Conservation (phyloP, 2,329 filamentous ascomycete species). For the Sporothrix globosa region DNA sequence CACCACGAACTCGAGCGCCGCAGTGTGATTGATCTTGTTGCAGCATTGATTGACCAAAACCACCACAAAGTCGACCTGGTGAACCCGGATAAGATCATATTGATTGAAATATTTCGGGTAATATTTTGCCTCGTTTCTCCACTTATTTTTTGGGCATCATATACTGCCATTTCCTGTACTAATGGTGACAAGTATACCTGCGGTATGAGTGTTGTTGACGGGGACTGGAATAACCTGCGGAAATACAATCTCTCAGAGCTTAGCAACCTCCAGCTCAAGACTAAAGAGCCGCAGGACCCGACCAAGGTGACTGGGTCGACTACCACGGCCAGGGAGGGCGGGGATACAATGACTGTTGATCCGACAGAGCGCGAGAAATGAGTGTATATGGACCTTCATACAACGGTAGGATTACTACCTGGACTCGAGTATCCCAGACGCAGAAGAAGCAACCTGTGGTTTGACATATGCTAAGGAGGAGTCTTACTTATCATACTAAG, state of each 20-base stretch:
- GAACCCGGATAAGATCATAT: slow-evolving; percentile 74
- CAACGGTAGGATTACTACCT: not conserved
- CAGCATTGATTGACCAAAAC: slow-evolving; percentile 61
- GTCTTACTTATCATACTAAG: not conserved
- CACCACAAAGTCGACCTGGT: slow-evolving; percentile 77
- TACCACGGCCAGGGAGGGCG: not conserved
- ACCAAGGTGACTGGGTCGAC: not conserved
- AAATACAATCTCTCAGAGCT: slow-evolving; percentile 78
- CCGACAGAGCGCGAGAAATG: not conserved
- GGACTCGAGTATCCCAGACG: not conserved
- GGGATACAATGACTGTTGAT: not conserved
- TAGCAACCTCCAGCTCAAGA: slow-evolving; percentile 52
- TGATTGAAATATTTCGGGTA: slow-evolving; percentile 82
- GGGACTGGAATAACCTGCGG: slow-evolving; percentile 74
- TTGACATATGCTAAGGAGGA: not conserved
- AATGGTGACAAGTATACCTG: slow-evolving; percentile 56
- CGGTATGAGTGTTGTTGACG: slow-evolving; percentile 77
- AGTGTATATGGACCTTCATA: not conserved
- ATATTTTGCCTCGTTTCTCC: not conserved
- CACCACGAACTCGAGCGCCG: slow-evolving; percentile 70
- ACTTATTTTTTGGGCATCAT: not conserved
- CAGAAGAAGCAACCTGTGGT: not conserved
- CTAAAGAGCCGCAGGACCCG: slow-evolving; percentile 5
- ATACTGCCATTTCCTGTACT: slow-evolving; percentile 20
- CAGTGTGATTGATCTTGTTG: slow-evolving; percentile 71